A percentile compares a stretch with the other conserved stretches of the same genome.
Evolutionary conservation across 129 eudicot genomes (phyloP).

Genomic region (Erigeron canadensis): DNA sequence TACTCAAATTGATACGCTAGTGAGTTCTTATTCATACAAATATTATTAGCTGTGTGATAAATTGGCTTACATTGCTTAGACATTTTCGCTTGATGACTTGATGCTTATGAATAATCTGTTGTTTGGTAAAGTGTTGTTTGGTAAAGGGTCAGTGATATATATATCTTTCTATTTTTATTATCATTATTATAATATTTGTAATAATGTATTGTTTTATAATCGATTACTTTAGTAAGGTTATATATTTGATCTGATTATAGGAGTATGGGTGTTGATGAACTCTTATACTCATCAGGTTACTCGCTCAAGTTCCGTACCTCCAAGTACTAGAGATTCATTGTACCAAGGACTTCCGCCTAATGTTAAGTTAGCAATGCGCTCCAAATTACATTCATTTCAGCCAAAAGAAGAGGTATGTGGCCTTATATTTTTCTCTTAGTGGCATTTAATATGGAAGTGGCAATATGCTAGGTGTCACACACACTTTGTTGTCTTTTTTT

Average conservation of each 20-base stretch:
- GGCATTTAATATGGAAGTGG: neutral
- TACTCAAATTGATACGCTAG: constrained; percentile 87
- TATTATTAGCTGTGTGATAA: constrained; percentile 12
- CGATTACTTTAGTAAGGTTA: neutral
- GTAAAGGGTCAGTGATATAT: neutral
- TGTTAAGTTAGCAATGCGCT: constrained; percentile 72
- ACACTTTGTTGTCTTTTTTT: too few species aligned
- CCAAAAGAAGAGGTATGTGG: constrained; percentile 70
- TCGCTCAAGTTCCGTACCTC: constrained; percentile 85
- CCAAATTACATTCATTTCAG: constrained; percentile 70
- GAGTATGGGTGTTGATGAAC: constrained; percentile 1
- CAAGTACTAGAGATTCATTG: constrained; percentile 83
- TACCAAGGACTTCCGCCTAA: constrained; percentile 97
- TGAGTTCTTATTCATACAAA: constrained; percentile 36
- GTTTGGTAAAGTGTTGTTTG: neutral
- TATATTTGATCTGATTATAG: neutral
- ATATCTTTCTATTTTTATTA: neutral
- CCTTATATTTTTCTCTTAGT: constrained; percentile 1
- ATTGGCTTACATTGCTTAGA: neutral
- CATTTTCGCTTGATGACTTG: neutral
- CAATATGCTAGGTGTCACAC: too few species aligned
- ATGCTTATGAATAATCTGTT: neutral
- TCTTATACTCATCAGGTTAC: constrained; percentile 55
- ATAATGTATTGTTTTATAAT: neutral
- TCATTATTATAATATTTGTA: neutral